phyloP scores from a whole-genome alignment of 176 grass and related monocot genomes.

The Olyra latifolia region DNA sequence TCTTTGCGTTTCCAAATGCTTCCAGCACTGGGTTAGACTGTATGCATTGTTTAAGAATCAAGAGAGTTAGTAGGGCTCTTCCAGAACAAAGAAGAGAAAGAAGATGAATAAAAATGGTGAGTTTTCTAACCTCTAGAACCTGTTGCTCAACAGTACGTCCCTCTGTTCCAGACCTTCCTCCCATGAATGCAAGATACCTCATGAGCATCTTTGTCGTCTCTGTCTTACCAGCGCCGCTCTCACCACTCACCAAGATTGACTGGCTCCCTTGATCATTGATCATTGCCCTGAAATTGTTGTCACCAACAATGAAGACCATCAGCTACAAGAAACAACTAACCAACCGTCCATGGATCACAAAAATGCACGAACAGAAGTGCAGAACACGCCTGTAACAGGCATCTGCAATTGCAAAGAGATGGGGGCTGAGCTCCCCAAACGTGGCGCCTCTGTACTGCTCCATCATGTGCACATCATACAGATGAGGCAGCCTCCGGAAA shows the following conservation, averaged over 20 bases:
- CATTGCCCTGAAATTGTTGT: conserved; percentile 51
- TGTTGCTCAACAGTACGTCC: conserved; percentile 92
- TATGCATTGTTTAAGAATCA: background rate
- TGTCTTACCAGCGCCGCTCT: conserved; percentile 97
- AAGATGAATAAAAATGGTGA: background rate
- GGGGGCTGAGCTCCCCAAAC: conserved; percentile 88
- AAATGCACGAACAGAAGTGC: background rate
- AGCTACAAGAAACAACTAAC: background rate
- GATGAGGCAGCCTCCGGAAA: conserved; percentile 77
- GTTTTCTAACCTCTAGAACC: conserved; percentile 72
- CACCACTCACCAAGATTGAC: conserved; percentile 88
- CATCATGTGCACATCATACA: conserved; percentile 97
- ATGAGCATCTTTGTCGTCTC: conserved; percentile 99
- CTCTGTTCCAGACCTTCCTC: conserved; percentile 78
- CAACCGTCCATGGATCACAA: background rate
- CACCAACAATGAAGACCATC: background rate
- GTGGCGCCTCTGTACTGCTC: conserved; percentile 90
- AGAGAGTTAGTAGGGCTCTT: conserved; percentile 11
- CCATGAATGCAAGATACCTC: conserved; percentile 98
- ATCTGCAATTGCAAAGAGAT: conserved; percentile 84
- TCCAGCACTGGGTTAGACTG: conserved; percentile 96
- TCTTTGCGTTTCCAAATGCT: conserved; percentile 96
- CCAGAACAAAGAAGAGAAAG: background rate
- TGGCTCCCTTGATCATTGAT: conserved; percentile 93
- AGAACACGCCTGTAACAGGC: conserved; percentile 70